Evolutionary conservation across 2,329 filamentous ascomycete species (phyloP), one percentile per base, ranked within the genome.

Genomic region (Thielaviopsis musarum): DNA sequence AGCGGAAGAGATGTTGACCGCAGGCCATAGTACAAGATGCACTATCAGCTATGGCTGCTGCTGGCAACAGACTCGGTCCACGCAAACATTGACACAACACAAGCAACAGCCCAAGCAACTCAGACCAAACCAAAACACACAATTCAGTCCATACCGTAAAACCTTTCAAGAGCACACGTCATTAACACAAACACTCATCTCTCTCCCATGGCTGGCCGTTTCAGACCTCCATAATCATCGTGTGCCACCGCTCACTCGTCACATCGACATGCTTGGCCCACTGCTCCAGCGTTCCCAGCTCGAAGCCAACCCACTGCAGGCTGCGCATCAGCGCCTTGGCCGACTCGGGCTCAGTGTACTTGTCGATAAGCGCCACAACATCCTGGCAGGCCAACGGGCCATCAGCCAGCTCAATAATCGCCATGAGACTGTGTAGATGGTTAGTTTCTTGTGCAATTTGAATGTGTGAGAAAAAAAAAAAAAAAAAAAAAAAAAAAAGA

Each of bases 221-320:
- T 64, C 78, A 95, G 61, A 91, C 75, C 70, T 95, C 90, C 83
- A 95, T 93, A 63, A 84, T 83, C 77, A 95, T 82, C 69, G 94
- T 89, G 61, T 95, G 71, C 91, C 91, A 96, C 66, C 77, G 77
- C 57, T 83, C 74, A 73, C 89, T 95, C 56, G 86, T 82, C 58
- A 84, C 78, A 63, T 87, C 81, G 59, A 78, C 69, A 48, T 77
- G 75, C 53, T 76, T 73, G 17, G 81, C 79, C 85, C 89, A 95
- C 65, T 82, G 79, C 65, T 90, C 84, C 52, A 96, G 77, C 24
- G 87, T 91, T 56, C 82, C 83, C 65, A 91, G 79, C 68, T 88
- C 87, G 68, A 95, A 95, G 59, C 91, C 91, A 64, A 94, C 91
- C 91, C 91, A 96, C 69, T 90, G 87, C 57, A 96, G 79, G 67